Conservation (phyloP, 495 filamentous ascomycete species). For the Bacidia rubella region DNA sequence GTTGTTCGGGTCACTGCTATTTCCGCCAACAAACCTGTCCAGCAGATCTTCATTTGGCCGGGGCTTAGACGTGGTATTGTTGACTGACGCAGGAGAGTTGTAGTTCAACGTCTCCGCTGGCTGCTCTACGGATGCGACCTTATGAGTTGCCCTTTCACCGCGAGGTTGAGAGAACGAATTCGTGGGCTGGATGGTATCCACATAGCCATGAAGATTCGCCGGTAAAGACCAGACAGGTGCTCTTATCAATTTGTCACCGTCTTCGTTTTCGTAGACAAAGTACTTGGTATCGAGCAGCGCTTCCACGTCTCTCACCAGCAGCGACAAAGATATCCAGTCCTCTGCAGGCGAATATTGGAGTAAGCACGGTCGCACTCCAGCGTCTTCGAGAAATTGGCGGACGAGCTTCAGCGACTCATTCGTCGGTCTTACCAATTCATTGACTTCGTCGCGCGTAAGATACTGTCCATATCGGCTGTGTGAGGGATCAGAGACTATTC, state of each 20-base stretch:
- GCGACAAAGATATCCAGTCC: constrained; percentile 27
- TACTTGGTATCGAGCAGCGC: constrained; percentile 32
- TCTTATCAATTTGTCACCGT: constrained; percentile 26
- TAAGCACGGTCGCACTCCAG: constrained; percentile 18
- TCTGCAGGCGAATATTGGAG: constrained; percentile 24
- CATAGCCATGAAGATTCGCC: constrained; percentile 37
- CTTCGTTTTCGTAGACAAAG: constrained; percentile 26
- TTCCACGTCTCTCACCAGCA: constrained; percentile 26
- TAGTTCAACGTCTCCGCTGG: not conserved
- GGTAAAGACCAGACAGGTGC: constrained; percentile 40
- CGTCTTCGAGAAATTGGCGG: constrained; percentile 30
- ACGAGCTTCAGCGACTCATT: constrained; percentile 24
- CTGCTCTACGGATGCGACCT: constrained; percentile 10
- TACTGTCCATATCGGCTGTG: constrained; percentile 33
- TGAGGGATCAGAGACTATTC: constrained; percentile 29
- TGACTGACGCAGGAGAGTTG: not conserved
- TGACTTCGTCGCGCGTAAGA: constrained; percentile 25
- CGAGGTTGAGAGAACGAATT: constrained; percentile 41
- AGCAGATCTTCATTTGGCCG: no score
- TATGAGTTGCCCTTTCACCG: constrained; percentile 6
- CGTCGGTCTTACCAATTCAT: constrained; percentile 24
- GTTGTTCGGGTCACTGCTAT: no score
- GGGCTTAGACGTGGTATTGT: constrained; percentile 6
- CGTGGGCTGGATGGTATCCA: constrained; percentile 55
- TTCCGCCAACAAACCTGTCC: no score